phyloP scores from a whole-genome alignment of 177 flowering plant species.

The Vitis hybrid region DNA sequence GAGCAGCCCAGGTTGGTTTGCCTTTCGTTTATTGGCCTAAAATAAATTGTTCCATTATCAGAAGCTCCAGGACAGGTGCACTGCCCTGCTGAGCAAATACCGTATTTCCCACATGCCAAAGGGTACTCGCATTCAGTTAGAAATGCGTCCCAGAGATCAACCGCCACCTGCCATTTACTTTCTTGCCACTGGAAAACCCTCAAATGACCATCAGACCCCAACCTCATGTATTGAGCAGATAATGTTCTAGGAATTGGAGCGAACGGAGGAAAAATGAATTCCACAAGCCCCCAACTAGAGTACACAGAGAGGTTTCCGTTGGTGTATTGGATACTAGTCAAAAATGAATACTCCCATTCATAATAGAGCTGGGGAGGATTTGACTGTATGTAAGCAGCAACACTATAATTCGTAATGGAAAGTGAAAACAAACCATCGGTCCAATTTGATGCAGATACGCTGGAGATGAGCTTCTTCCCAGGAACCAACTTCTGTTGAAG shows the following conservation, averaged over 20 bases:
- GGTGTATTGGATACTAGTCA: no score
- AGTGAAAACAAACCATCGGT: no score
- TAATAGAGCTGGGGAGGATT: no score
- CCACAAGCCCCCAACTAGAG: accelerated
- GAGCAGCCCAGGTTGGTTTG: not conserved
- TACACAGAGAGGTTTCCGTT: no score
- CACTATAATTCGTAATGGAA: no score
- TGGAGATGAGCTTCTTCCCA: not conserved
- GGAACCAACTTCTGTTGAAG: not conserved
- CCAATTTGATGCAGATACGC: not conserved
- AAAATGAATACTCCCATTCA: accelerated
- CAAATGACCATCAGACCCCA: no score
- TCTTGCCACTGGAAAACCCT: no score
- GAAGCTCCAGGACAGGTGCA: conserved; percentile 6
- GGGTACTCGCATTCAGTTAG: no score
- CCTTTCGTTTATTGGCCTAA: not conserved
- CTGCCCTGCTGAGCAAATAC: conserved; percentile 7
- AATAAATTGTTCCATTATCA: not conserved
- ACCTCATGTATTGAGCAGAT: no score
- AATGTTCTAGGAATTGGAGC: no score
- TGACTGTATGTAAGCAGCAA: no score
- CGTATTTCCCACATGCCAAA: conserved; percentile 7
- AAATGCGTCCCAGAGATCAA: no score
- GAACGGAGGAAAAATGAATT: accelerated
- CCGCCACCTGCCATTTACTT: accelerated